Percentiles rank a stretch among this genome's conserved stretches.
Conservation (phyloP, 768 basidiomycete genomes). For the Boletales sp. region DNA sequence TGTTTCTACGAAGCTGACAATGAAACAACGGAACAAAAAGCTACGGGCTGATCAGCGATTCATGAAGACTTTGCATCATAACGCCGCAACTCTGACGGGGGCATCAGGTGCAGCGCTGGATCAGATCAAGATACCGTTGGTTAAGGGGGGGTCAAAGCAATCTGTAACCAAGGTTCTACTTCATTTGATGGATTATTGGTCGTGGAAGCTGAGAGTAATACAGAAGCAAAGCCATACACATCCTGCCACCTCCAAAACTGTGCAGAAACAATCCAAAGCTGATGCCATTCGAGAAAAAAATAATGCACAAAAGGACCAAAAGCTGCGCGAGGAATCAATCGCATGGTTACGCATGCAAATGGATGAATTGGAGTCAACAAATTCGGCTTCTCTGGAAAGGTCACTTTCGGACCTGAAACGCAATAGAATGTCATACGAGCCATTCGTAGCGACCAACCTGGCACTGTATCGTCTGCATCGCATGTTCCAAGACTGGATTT, state of each 20-base stretch:
- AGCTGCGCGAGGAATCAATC: slow-evolving; percentile 36
- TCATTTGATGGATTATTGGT: not conserved
- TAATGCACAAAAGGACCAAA: slow-evolving; percentile 40
- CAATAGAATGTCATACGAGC: slow-evolving; percentile 42
- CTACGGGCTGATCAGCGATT: slow-evolving; percentile 51
- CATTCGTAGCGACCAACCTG: slow-evolving; percentile 47
- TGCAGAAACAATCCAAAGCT: slow-evolving; percentile 30
- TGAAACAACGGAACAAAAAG: slow-evolving; percentile 34
- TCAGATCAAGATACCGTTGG: slow-evolving; percentile 50
- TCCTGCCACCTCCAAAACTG: slow-evolving; percentile 24
- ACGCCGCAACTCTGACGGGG: slow-evolving; percentile 62
- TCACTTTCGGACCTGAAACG: slow-evolving; percentile 39
- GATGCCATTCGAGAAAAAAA: slow-evolving; percentile 46
- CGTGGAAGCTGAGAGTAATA: too few species aligned
- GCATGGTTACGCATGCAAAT: slow-evolving; percentile 56
- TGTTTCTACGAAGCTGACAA: slow-evolving; percentile 26
- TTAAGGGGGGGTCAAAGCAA: slow-evolving; percentile 21
- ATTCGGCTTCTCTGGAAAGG: slow-evolving; percentile 24
- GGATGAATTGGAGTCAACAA: slow-evolving; percentile 25
- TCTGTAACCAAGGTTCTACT: slow-evolving; percentile 10
- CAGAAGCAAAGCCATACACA: slow-evolving; percentile 15
- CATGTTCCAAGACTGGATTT: slow-evolving; percentile 50
- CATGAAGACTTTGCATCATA: slow-evolving; percentile 53
- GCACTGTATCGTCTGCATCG: slow-evolving; percentile 52
- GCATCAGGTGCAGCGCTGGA: slow-evolving; percentile 52